Evolutionary conservation across 2,329 filamentous ascomycete species (phyloP).

Genomic region (Coccinonectria pachysandricola): DNA sequence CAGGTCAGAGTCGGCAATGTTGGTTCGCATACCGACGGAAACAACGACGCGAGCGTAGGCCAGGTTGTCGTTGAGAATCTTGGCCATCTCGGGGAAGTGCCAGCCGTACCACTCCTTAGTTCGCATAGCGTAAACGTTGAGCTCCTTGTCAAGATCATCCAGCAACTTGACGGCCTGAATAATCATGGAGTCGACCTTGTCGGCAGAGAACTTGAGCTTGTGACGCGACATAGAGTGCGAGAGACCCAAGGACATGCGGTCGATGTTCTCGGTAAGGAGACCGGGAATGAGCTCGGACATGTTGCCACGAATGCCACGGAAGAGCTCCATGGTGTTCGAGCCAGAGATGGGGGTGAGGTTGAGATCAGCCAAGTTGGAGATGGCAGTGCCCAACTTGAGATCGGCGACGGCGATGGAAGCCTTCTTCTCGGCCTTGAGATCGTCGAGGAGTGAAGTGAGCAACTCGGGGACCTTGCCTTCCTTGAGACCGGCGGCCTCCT

Average conservation of each 20-base stretch:
- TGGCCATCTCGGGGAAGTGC: constrained; percentile 98
- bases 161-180: constrained; percentile 91
- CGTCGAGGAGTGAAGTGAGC: constrained; percentile 70
- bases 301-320: constrained; percentile 87
- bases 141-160: constrained; percentile 95
- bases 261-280: constrained; percentile 72
- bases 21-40: constrained; percentile 79
- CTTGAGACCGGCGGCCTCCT: constrained; percentile 79
- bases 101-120: constrained; percentile 99
- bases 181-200: constrained; percentile 99
- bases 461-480: constrained; percentile 93
- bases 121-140: constrained; percentile 98
- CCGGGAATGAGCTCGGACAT: constrained; percentile 84
- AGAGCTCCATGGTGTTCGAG: constrained; percentile 59
- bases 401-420: constrained; percentile 89
- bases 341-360: constrained; percentile 72
- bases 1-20: constrained; percentile 66
- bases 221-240: constrained; percentile 94
- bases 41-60: constrained; percentile 86
- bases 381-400: constrained; percentile 81
- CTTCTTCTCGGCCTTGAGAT: constrained; percentile 96
- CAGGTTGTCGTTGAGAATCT: constrained; percentile 94
- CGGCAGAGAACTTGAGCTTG: constrained; percentile 96
- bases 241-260: constrained; percentile 91
- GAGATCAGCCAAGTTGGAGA: constrained; percentile 82